A percentile compares a stretch with the other conserved stretches of the same genome.
These are phyloP conservation scores for Pseudozyma pruni DNA, from an alignment of 1,284 basidiomycete species.

Conservation along the genomic window DNA sequence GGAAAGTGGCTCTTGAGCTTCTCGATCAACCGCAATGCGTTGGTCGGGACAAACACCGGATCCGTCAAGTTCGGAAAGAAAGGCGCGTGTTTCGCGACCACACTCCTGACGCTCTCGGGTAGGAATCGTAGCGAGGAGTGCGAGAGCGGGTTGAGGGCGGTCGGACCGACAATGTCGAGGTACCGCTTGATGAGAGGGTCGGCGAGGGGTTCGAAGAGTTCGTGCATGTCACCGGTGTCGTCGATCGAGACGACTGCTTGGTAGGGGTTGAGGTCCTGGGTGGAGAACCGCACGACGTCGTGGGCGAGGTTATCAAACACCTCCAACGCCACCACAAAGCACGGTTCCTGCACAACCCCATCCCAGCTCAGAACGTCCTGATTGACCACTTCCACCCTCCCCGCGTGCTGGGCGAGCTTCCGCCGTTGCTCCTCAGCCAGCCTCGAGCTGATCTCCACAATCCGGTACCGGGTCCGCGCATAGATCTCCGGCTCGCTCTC, in stretches of 20 bases:
- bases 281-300: slow-evolving; percentile 90
- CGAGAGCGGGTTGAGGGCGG: slow-evolving; percentile 4
- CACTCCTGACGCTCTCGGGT: slow-evolving; percentile 68
- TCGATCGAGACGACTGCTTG: slow-evolving; percentile 87
- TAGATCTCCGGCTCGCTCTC: slow-evolving; percentile 89
- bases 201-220: slow-evolving; percentile 83
- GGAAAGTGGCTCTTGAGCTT: slow-evolving; percentile 87
- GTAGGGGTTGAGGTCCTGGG: slow-evolving; percentile 77
- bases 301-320: slow-evolving; percentile 98
- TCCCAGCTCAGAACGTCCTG: slow-evolving; percentile 88
- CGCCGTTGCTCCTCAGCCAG: slow-evolving; percentile 78
- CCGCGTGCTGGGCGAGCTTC: slow-evolving; percentile 47
- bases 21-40: slow-evolving; percentile 84
- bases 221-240: slow-evolving; percentile 83
- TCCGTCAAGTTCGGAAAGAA: slow-evolving; percentile 89
- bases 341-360: slow-evolving; percentile 80
- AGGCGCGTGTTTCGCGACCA: slow-evolving; percentile 49
- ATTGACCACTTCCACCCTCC: slow-evolving; percentile 77
- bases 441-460: slow-evolving; percentile 89
- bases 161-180: slow-evolving; percentile 55
- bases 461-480: slow-evolving; percentile 85
- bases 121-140: slow-evolving; percentile 74
- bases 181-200: slow-evolving; percentile 85
- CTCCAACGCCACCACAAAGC: slow-evolving; percentile 93
- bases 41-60: slow-evolving; percentile 94